Evolutionary conservation across 1,139 yeast genomes (phyloP), one percentile per base, ranked within the genome.

Genomic region (Geotrichum carabidarum): DNA sequence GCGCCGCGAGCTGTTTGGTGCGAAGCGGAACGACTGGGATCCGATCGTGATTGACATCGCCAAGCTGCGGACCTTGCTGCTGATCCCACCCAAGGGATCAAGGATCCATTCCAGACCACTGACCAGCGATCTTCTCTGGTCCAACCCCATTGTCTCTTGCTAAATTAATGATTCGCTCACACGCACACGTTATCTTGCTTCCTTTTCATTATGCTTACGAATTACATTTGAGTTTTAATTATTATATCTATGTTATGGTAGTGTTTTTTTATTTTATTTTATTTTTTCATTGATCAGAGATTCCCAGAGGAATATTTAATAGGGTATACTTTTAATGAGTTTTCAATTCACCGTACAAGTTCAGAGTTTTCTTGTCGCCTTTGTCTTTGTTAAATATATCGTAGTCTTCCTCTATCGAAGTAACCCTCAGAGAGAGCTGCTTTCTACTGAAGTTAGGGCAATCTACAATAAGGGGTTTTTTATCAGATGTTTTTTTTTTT

Each of bases 1-100:
- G 12, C 32, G 36, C 8, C 35, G 54, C 17, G 42, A 42, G 27
- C 14, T 49, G 30, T 49, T 49, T 49, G 50, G 54, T 1, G 37
- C 50, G 1, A 41, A 34, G 43, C 41, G 54, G 6, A 32, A 32
- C 9, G 8, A 27, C 12, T 51, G 54, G 54, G 54, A 51, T 40
- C 54, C 54, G 8, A 35, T 51, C 14, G 50, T 51, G 14, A 42
- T 51, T 15, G 54, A 51, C 27, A 18, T 45, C 8, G 36, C 35
- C 4, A 42, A 46, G 22, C 36, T 51, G 42, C 36, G 54, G 18
- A 18, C 35, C 27, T 37, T 51, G 14, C 30, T 51, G 36, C n/a
- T 27, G 11, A 34, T 18, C 2, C 54, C 50, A 7, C 42, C 31
- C 8, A 34, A 41, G 27, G 42, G 43, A 8, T 40, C 50, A 3